Conservation (phyloP, 805 yeast species). For the Kodamaea neixiangensis region DNA sequence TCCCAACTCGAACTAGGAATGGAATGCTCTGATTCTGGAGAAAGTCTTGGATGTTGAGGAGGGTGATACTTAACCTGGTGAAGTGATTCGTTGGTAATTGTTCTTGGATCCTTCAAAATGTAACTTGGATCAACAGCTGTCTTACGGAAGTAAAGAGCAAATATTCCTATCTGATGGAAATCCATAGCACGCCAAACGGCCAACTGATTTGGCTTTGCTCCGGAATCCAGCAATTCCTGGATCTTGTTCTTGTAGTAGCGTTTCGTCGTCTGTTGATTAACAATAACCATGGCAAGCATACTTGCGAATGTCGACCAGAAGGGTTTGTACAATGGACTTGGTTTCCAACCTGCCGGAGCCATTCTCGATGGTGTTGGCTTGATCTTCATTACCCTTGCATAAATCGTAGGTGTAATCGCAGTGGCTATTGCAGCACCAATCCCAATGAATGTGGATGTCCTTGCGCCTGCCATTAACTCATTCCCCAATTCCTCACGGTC, state of each 20-base stretch:
- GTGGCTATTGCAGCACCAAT: conserved; percentile 25
- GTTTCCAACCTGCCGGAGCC: too few species aligned
- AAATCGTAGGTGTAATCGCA: conserved; percentile 35
- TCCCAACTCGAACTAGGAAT: conserved; percentile 29
- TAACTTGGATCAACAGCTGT: conserved; percentile 23
- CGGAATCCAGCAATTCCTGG: conserved; percentile 16
- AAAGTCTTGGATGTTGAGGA: neutral
- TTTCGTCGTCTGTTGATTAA: conserved; percentile 27
- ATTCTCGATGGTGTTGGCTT: too few species aligned
- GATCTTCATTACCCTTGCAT: conserved; percentile 11
- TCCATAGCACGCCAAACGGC: conserved; percentile 41
- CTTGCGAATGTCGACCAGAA: conserved; percentile 35
- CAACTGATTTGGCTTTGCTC: conserved; percentile 18
- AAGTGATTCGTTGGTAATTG: conserved; percentile 24
- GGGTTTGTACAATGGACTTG: conserved; percentile 33
- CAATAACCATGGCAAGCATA: conserved; percentile 25
- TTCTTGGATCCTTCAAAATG: conserved; percentile 27
- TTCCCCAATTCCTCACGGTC: conserved; percentile 34
- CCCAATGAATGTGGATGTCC: conserved; percentile 27
- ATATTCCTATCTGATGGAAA: conserved; percentile 35
- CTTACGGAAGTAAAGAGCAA: conserved; percentile 27
- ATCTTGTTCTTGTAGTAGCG: conserved; percentile 24
- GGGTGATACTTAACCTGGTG: conserved; percentile 31
- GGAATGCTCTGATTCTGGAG: neutral
- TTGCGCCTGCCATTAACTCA: conserved; percentile 29